phyloP scores from a whole-genome alignment of 345 rosid genomes.

The Nasturtium officinale region DNA sequence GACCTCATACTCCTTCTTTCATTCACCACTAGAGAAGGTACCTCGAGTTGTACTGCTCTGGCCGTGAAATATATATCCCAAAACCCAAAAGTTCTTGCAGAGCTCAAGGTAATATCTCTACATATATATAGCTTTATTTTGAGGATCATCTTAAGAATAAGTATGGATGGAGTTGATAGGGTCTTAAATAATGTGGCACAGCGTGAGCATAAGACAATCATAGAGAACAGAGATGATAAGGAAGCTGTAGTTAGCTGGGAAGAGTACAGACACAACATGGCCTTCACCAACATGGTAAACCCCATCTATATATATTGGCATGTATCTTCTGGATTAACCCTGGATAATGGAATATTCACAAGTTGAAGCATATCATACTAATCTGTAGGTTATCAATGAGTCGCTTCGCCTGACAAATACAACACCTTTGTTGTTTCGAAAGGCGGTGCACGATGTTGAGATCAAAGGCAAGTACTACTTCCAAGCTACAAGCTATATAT shows the following conservation, averaged over 20 bases:
- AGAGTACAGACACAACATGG: conserved; percentile 51
- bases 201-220: conserved; percentile 31
- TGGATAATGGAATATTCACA: neutral
- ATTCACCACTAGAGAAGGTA: conserved; percentile 31
- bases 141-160: neutral
- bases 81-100: conserved; percentile 39
- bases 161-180: neutral
- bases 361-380: neutral
- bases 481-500: neutral
- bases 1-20: conserved; percentile 20
- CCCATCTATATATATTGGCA: neutral
- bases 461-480: conserved; percentile 41
- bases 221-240: conserved; percentile 7
- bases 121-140: neutral
- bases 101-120: conserved; percentile 26
- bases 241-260: conserved; percentile 42
- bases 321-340: too few species aligned
- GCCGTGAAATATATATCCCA: conserved; percentile 28
- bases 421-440: conserved; percentile 43
- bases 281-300: conserved; percentile 47
- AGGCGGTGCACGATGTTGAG: conserved; percentile 45
- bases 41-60: conserved; percentile 28
- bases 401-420: conserved; percentile 44
- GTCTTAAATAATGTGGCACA: neutral
- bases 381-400: conserved; percentile 46